Base-by-base conservation (phyloP, 345 rosid genomes). In the Adansonia digitata region DNA sequence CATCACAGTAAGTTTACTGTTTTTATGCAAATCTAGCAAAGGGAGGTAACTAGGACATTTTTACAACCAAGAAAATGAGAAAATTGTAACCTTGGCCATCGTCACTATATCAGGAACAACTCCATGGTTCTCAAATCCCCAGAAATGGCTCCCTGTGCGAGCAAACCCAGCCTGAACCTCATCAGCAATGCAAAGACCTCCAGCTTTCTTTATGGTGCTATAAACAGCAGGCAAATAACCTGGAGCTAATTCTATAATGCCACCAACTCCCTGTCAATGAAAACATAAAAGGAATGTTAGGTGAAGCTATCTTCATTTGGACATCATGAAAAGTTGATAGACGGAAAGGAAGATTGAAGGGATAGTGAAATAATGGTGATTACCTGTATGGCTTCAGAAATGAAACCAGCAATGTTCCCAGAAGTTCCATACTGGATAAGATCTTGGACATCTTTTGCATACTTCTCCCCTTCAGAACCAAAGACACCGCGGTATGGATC, bases 51-150 rank as follows among this genome's bases (percentile, higher is more conserved):
- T 2, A 34, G 14, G 65, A 60, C 53, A 51, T 8, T 22, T 65
- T 26, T 51, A 52, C 22, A 29, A 66, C 26, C 15, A 27, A 37
- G 9, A 22, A 20, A 27, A 35, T 24, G 80, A 42, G 17, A 79
- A 82, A 69, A 78, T 61, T 62, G 26, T n/a, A 71, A 95, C 99
- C 99, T 96, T 96, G 63, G 98, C 99, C 97, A 93, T 88, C 60
- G 99, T 96, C 22, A 96, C 99, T 11, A 96, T 93, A 84, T 93
- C 99, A 77, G 99, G 99, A 82, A 92, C 87, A n/a, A 96, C 98
- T 61, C 88, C 92, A 20, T 96, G 99, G 14, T 85, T 69, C 79
- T 92, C 93, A 67, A 96, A 96, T 40, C 95, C 97, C 97, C 97
- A 96, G 80, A 96, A 93, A 81, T 87, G 85, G 72, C 86, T 86